Evolutionary conservation across 1,139 yeast genomes (phyloP), one percentile per base, ranked within the genome.

Genomic region (Candida albicans): DNA sequence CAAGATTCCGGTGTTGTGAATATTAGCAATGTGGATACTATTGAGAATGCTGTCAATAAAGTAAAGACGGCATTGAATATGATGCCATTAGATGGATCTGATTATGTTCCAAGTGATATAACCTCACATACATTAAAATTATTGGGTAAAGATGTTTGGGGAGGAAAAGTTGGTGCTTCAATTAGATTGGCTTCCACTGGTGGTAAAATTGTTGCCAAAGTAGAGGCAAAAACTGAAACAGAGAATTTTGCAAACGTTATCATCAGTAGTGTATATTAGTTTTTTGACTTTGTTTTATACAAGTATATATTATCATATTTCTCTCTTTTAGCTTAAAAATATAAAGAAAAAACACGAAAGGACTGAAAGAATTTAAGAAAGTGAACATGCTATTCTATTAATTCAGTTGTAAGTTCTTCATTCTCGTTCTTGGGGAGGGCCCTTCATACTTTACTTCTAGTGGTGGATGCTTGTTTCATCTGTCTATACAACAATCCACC

Each of bases 21-120:
- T 38, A 55, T 74, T 31, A 51, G 77, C 33, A 66, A 70, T 9
- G 62, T 57, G 30, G 59, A 59, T 35, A 59, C 61, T 31, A 62
- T 73, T 45, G 76, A 69, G 37, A 60, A 55, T 39, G 77, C 75
- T 1, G 68, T 69, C 6, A 53, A 53, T 48, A 66, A 70, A 52
- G 84, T 89, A 61, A 75, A 73, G 49, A 65, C 71, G 37, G 80
- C 77, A 39, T 84, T 90, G 47, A 87, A 79, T 69, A 79, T 86
- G 82, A 79, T 86, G 72, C 84, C 97, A 27, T 72, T 89, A 57
- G 96, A 87, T 55, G 88, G 89, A 30, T 73, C 87, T 12, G 96
- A 87, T 53, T 71, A 70, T 49, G 87, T 86, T 14, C 73, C 81
- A 39, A 70, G 75, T 41, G 84, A 79, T 54, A 70, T 84, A 8